Evolutionary conservation across 1,139 yeast species (phyloP), one percentile per base, ranked within the genome.

Genomic region (Oligophagozyma castellii): DNA sequence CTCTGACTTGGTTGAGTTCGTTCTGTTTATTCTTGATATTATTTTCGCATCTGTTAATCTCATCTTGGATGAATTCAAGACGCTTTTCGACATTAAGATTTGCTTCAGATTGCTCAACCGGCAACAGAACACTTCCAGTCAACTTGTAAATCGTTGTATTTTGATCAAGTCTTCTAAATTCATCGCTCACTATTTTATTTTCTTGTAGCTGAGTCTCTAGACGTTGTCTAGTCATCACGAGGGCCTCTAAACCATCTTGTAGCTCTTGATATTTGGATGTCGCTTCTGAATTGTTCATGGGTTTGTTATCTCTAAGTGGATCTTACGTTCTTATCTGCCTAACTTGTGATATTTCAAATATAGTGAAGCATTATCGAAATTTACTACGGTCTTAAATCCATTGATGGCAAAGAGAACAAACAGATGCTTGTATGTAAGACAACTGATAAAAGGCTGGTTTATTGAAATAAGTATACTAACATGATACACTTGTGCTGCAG

Each of bases 81-180:
- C 98, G 75, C 54, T 86, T 89, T 19, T 65, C 68, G 21, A 89
- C 95, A 47, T 86, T 89, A 46, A 68, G 44, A 42, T 72, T 70
- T 20, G 96, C 94, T 53, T 89, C 96, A 10, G 53, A 53, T 39
- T 68, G 70, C 32, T 84, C 94, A 48, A 86, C 95, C 2, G 95
- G 95, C 37, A 89, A 63, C 37, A 89, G 63, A 5, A 86, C 84
- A 7, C 95, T 94, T 1, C 98, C 98, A 13, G 89, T 79, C 40
- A 86, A 65, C 55, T 89, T 89, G 59, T 71, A 89, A 22, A 89
- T 75, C 43, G 78, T 79, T 12, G 92, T 66, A 23, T 66, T 67
- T 27, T 65, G 71, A 39, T 70, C 62, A 38, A 84, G 58, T 29
- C 57, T 54, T 13, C 64, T 68, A 46, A 89, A 79, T 55, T 89